phyloP scores from a whole-genome alignment of 495 filamentous ascomycete genomes.

The Cryomyces antarcticus region DNA sequence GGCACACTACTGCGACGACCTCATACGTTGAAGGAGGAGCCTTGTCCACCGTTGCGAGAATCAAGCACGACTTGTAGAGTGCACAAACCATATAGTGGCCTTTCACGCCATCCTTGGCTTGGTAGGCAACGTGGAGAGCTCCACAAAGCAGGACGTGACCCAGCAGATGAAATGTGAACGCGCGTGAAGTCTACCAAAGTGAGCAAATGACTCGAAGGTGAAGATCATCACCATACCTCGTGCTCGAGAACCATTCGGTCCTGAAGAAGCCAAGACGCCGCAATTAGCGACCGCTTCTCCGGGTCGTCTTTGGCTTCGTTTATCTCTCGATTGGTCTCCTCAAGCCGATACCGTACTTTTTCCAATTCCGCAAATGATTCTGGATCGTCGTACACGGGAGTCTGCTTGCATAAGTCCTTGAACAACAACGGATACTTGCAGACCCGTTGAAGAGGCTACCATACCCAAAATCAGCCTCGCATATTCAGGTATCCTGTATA shows the following conservation, averaged over 20 bases:
- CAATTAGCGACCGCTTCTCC: constrained; percentile 23
- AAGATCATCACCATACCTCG: constrained; percentile 28
- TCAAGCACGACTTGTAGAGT: constrained; percentile 64
- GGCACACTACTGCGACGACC: constrained; percentile 54
- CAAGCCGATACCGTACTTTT: constrained; percentile 42
- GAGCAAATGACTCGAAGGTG: neutral
- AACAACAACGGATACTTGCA: constrained; percentile 87
- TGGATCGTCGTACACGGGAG: constrained; percentile 66
- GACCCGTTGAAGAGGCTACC: constrained; percentile 76
- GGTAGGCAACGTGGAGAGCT: constrained; percentile 69
- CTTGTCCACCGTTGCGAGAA: constrained; percentile 49
- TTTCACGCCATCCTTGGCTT: constrained; percentile 37
- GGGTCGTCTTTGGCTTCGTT: constrained; percentile 46
- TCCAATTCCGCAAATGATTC: constrained; percentile 59
- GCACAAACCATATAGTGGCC: constrained; percentile 76
- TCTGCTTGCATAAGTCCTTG: constrained; percentile 58
- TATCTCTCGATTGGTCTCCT: constrained; percentile 50
- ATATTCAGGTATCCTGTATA: neutral
- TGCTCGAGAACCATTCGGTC: constrained; percentile 55
- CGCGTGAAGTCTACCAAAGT: constrained; percentile 9
- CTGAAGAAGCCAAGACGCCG: constrained; percentile 60
- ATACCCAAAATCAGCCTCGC: neutral
- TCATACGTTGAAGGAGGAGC: constrained; percentile 29
- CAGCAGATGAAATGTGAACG: constrained; percentile 40
- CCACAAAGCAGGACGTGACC: constrained; percentile 75